Evolutionary conservation across 805 yeast genomes (phyloP).

Genomic region (Candida ulmi): DNA sequence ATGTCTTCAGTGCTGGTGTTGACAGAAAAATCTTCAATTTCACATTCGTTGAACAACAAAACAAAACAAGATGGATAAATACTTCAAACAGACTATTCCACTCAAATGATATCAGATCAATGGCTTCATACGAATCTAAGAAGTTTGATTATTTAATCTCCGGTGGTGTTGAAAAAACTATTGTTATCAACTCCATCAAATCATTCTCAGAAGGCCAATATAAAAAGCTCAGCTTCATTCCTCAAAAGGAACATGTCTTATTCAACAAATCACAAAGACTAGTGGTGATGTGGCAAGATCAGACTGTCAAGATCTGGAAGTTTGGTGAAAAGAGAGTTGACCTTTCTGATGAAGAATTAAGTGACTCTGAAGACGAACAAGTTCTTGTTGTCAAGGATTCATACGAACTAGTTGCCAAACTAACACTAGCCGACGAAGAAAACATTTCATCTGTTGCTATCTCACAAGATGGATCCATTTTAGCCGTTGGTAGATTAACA

Average conservation of each 20-base stretch:
- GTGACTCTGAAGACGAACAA: constrained; percentile 13
- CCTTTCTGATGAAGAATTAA: constrained; percentile 7
- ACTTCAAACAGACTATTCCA: constrained; percentile 75
- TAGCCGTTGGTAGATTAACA: constrained; percentile 68
- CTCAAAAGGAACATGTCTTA: constrained; percentile 47
- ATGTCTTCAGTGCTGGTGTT: constrained; percentile 83
- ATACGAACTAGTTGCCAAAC: constrained; percentile 58
- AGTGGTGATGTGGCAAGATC: constrained; percentile 77
- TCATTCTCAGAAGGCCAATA: constrained; percentile 68
- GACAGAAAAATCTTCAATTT: constrained; percentile 86
- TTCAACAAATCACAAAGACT: constrained; percentile 43
- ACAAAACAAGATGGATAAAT: constrained; percentile 64
- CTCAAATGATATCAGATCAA: constrained; percentile 77
- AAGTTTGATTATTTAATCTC: constrained; percentile 65
- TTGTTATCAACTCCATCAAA: constrained; percentile 56
- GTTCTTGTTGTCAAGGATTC: constrained; percentile 25
- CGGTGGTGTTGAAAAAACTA: constrained; percentile 76
- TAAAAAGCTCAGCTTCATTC: constrained; percentile 61
- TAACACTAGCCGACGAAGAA: constrained; percentile 69
- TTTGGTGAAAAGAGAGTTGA: constrained; percentile 29
- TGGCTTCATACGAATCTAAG: constrained; percentile 64
- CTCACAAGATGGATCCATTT: constrained; percentile 55
- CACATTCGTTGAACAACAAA: constrained; percentile 33
- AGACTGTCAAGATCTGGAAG: constrained; percentile 76
- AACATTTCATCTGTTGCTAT: constrained; percentile 66